phyloP scores from a whole-genome alignment of 2,329 filamentous ascomycete genomes.

The Podosphaera fusca region DNA sequence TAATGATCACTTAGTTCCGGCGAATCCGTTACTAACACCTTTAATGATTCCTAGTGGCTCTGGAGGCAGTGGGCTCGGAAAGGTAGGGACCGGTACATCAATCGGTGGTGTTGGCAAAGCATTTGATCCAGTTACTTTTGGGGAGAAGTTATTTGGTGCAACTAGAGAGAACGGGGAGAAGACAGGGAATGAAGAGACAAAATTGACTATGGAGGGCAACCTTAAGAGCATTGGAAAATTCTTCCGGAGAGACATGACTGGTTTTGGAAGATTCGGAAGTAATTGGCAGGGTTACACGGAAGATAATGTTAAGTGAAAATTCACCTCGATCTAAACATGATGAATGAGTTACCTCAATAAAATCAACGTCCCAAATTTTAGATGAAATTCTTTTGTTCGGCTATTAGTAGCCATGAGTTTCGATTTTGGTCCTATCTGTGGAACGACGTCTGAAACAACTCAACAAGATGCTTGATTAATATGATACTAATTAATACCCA shows the following conservation, averaged over 20 bases:
- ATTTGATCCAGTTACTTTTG: constrained; percentile 65
- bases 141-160: constrained; percentile 70
- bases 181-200: constrained; percentile 17
- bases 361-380: too few species aligned
- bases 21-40: constrained; percentile 46
- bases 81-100: constrained; percentile 5
- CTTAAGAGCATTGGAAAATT: constrained; percentile 91
- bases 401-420: too few species aligned
- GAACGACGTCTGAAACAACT: too few species aligned
- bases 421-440: too few species aligned
- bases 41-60: constrained; percentile 28
- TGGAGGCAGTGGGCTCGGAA: constrained; percentile 22
- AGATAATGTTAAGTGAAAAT: constrained; percentile 1
- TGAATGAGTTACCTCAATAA: too few species aligned
- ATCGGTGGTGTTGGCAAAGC: constrained; percentile 18
- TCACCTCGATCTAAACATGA: too few species aligned
- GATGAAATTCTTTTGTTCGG: too few species aligned
- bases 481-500: too few species aligned
- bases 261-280: constrained; percentile 35
- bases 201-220: constrained; percentile 68
- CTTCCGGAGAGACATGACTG: constrained; percentile 70
- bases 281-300: constrained; percentile 7
- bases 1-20: constrained; percentile 44
- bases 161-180: constrained; percentile 36
- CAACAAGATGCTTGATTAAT: too few species aligned